Base-by-base conservation (phyloP, 1,284 basidiomycete species). In the Thecaphora frezii region DNA sequence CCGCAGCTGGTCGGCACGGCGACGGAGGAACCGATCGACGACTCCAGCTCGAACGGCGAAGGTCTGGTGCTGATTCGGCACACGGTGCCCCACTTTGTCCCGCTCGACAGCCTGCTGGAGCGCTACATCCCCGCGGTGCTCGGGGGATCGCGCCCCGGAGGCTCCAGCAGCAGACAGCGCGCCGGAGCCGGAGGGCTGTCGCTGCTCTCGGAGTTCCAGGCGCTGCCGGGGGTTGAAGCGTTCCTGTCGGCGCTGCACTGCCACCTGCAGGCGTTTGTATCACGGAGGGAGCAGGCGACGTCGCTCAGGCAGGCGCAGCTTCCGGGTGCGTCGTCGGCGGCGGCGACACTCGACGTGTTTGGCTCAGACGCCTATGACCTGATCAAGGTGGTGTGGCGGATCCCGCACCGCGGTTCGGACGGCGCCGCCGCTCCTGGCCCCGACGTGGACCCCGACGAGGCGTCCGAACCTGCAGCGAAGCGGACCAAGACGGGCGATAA, bases 41-140 rank as follows among this genome's bases (percentile, higher is more conserved):
- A 45, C 9, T 51, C 53, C 22, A 38, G 52, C 25, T 25, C 51
- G 14, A 51, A 58, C 37, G 55, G 46, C 21, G 28, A 53, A 7
- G 39, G 22, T 23, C 41, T 71, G 10, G 44, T 57, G 18, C 36
- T 71, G n/a, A 47, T 68, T 40, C 52, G 69, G 23, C 69, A 71
- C 41, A 71, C 69, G 9, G 47, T 71, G 26, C 69, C 69, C n/a
- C 69, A 69, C 24, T 71, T 69, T 39, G 54, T 71, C n/a, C 66
- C 65, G 3, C 28, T 71, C n/a, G 50, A 36, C 1, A 52, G 46
- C 30, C 51, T 70, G 25, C 54, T 68, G 5, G 60, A 68, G 30
- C 60, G 53, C 39, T 68, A 69, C 33, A 39, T 69, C 26, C 54
- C 56, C 1, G 58, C 54, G 24, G 54, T 61, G 3, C 46, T 49